Conservation (phyloP, 1,139 yeast species). For the Blastobotrys indianensis region DNA sequence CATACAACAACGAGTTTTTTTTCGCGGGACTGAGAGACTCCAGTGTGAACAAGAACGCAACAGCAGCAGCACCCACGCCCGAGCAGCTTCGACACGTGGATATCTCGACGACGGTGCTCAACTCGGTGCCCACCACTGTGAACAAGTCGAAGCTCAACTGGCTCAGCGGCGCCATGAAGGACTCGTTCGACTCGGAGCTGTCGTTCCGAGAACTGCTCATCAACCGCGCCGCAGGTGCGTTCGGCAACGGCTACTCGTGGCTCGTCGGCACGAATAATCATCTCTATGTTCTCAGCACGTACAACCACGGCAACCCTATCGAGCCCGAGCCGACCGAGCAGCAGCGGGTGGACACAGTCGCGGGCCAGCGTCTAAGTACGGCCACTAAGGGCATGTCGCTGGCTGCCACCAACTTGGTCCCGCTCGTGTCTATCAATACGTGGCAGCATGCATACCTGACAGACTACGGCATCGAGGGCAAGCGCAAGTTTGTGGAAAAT, state of each 20-base stretch:
- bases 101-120: conserved; percentile 20
- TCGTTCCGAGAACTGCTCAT: conserved; percentile 51
- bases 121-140: conserved; percentile 14
- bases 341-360: conserved; percentile 33
- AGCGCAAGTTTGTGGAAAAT: conserved; percentile 65
- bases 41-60: conserved; percentile 26
- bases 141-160: conserved; percentile 11
- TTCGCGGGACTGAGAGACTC: conserved; percentile 53
- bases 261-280: conserved; percentile 48
- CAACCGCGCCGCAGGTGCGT: conserved; percentile 53
- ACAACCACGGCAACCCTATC: conserved; percentile 88
- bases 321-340: conserved; percentile 23
- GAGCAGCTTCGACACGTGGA: conserved; percentile 19
- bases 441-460: conserved; percentile 84
- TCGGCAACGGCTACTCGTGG: conserved; percentile 86
- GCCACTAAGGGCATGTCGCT: conserved; percentile 12
- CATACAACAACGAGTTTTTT: conserved; percentile 87
- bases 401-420: conserved; percentile 40
- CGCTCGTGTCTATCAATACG: conserved; percentile 68
- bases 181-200: conserved; percentile 40
- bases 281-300: conserved; percentile 59
- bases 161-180: conserved; percentile 24
- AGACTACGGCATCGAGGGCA: conserved; percentile 84
- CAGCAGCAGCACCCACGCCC: conserved; percentile 13
- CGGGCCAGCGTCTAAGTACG: conserved; percentile 7